Evolutionary conservation across 1,284 basidiomycete species (phyloP), one percentile per base, ranked within the genome.

Genomic region (Fistulina hepatica): DNA sequence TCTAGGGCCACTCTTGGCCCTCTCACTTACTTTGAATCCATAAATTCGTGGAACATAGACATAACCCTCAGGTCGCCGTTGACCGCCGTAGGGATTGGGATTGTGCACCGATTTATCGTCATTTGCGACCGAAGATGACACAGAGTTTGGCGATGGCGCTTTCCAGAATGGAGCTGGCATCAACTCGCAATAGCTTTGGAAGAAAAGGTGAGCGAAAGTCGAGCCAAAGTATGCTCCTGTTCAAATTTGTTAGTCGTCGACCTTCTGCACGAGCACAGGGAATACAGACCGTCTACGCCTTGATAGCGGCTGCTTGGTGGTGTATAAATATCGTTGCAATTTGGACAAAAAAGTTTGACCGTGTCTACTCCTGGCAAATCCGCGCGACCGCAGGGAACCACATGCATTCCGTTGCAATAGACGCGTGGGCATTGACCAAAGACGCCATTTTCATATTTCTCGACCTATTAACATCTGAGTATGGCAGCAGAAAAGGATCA

Each of bases 351-450:
- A 35, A 99, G 73, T 61, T 98, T 98, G 54, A 99, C 95, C 1
- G 93, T 98, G 58, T 98, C 95, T 36, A 94, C 69, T n/a, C 94
- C 94, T 11, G 95, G 94, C 45, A 95, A 71, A 64, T 99, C 95
- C 23, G 90, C 91, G 40, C 94, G 74, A 35, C 95, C 95, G 54
- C 92, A 95, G 1, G 95, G 95, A 7, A 98, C 81, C 30, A 98
- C 89, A 42, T 89, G 85, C 50, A 78, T 82, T 10, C 81, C 76
- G 46, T 86, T 71, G 60, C 95, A 99, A 60, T 88, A 95, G 5
- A 98, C 93, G 42, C 95, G 77, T 23, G 95, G 95, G 60, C 95
- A 99, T 28, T 79, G 78, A 2, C 95, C 95, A 57, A 98, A 99
- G 43, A 90, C 77, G 6, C 82, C 84, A 32, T 69, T 73, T 60